These are phyloP conservation scores for Guadua angustifolia DNA, from an alignment of 176 grass and related monocot genomes.

Conservation along the genomic window DNA sequence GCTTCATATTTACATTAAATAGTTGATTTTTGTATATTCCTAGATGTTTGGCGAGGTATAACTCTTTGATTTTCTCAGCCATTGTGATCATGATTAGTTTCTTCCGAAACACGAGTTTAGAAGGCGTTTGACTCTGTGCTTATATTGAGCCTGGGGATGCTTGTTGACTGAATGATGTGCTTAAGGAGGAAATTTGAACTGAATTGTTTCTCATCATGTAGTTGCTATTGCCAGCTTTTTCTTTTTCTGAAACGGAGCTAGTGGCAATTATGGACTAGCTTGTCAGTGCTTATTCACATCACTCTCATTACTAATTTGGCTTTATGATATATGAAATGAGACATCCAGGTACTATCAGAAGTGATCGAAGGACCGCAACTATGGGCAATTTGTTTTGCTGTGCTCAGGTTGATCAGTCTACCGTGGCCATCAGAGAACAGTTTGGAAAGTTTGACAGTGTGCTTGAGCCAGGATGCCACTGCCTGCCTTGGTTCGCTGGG, in stretches of 20 bases:
- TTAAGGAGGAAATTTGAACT: neutral
- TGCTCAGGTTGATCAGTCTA: slow-evolving; percentile 53
- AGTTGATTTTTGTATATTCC: neutral
- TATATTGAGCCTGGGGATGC: slow-evolving; percentile 8
- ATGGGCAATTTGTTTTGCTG: slow-evolving; percentile 53
- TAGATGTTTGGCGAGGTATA: neutral
- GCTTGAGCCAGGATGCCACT: slow-evolving; percentile 59
- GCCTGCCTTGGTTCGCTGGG: slow-evolving; percentile 42
- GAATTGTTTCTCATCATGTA: neutral
- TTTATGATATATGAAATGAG: slow-evolving; percentile 34
- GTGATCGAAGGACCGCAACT: slow-evolving; percentile 22
- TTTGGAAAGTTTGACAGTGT: slow-evolving; percentile 58
- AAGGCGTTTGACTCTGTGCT: neutral
- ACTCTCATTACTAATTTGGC: slow-evolving; percentile 11
- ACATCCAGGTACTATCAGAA: slow-evolving; percentile 30
- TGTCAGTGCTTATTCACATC: neutral
- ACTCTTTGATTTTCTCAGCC: neutral
- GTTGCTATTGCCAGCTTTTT: neutral
- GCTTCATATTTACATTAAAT: neutral
- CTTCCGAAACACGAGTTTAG: neutral
- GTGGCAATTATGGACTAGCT: neutral
- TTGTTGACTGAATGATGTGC: neutral
- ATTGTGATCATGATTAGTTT: neutral
- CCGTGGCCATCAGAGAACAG: slow-evolving; percentile 46
- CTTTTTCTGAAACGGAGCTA: neutral